These are phyloP conservation scores for Alternaria tenuissima DNA, from an alignment of 2,329 filamentous ascomycete genomes.

Conservation along the genomic window DNA sequence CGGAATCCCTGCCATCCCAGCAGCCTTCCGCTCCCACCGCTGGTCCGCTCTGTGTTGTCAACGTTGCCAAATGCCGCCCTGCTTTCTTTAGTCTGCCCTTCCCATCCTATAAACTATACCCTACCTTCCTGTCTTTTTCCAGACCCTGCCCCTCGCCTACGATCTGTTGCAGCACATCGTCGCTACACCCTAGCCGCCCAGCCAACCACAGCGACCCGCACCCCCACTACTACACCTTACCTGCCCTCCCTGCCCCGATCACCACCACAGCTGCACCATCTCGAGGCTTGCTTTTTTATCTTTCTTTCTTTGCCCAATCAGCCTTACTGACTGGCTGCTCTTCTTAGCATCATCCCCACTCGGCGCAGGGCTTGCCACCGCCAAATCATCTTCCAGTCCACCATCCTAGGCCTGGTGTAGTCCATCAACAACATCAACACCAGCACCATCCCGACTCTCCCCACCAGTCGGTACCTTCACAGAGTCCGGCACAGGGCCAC, in stretches of 20 bases:
- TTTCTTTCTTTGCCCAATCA: slow-evolving; percentile 27
- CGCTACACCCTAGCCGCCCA: slow-evolving; percentile 35
- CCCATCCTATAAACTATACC: slow-evolving; percentile 48
- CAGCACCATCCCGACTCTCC: slow-evolving; percentile 68
- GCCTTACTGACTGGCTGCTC: slow-evolving; percentile 42
- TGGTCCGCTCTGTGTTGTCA: slow-evolving; percentile 46
- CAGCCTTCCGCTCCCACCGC: slow-evolving; percentile 40
- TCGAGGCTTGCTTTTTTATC: slow-evolving; percentile 20
- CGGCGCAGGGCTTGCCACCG: slow-evolving; percentile 75
- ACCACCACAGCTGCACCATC: slow-evolving; percentile 1
- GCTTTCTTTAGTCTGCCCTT: slow-evolving; percentile 39
- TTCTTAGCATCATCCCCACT: slow-evolving; percentile 76
- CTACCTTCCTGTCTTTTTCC: slow-evolving; percentile 42
- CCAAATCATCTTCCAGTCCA: slow-evolving; percentile 67
- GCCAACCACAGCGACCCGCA: slow-evolving; percentile 33
- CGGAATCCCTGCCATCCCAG: slow-evolving; percentile 42
- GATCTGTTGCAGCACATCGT: slow-evolving; percentile 32
- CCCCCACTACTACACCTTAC: slow-evolving; percentile 22
- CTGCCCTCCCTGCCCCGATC: slow-evolving; percentile 24
- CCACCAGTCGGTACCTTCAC: slow-evolving; percentile 66
- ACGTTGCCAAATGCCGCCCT: slow-evolving; percentile 29
- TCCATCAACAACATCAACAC: slow-evolving; percentile 58
- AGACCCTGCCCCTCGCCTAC: slow-evolving; percentile 50
- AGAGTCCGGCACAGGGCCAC: slow-evolving; percentile 63
- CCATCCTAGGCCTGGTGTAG: slow-evolving; percentile 75